These are phyloP conservation scores for Collybiopsis luxurians DNA, from an alignment of 768 basidiomycete genomes.

Conservation along the genomic window DNA sequence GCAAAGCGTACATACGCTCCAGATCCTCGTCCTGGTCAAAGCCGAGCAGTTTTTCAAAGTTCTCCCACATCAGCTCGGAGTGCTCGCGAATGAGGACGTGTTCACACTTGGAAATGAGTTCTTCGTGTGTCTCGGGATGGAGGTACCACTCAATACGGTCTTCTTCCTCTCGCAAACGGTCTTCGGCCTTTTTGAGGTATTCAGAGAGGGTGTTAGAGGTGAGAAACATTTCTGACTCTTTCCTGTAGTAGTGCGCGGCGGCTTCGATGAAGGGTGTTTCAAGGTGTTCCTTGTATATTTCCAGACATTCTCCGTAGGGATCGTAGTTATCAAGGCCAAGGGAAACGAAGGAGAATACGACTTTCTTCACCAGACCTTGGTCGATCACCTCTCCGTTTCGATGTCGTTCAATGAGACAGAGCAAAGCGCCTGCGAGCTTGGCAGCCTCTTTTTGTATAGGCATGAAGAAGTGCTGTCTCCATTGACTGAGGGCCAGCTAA, in stretches of 20 bases:
- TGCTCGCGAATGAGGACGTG: slow-evolving; percentile 89
- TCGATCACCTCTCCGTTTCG: slow-evolving; percentile 94
- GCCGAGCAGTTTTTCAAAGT: slow-evolving; percentile 87
- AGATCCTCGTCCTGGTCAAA: slow-evolving; percentile 95
- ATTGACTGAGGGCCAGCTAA: slow-evolving; percentile 92
- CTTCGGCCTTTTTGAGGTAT: slow-evolving; percentile 93
- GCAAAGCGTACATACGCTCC: slow-evolving; percentile 89
- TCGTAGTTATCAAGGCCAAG: slow-evolving; percentile 92
- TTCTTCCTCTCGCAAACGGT: slow-evolving; percentile 90
- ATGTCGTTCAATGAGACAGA: slow-evolving; percentile 89
- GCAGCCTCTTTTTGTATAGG: slow-evolving; percentile 77
- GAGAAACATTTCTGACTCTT: slow-evolving; percentile 89
- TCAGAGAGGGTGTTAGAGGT: slow-evolving; percentile 88
- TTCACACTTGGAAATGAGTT: slow-evolving; percentile 82
- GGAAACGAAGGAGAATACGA: slow-evolving; percentile 92
- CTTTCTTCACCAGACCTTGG: slow-evolving; percentile 89
- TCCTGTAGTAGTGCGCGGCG: slow-evolving; percentile 88
- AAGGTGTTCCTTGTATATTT: slow-evolving; percentile 90
- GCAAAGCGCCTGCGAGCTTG: slow-evolving; percentile 84
- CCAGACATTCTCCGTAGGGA: slow-evolving; percentile 88
- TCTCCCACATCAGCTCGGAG: slow-evolving; percentile 84
- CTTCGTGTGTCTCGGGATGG: slow-evolving; percentile 86
- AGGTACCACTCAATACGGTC: slow-evolving; percentile 94
- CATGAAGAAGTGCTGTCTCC: slow-evolving; percentile 90
- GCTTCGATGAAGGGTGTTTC: slow-evolving; percentile 86